phyloP scores from a whole-genome alignment of 176 grass and related monocot genomes.

The Oryza coarctata region DNA sequence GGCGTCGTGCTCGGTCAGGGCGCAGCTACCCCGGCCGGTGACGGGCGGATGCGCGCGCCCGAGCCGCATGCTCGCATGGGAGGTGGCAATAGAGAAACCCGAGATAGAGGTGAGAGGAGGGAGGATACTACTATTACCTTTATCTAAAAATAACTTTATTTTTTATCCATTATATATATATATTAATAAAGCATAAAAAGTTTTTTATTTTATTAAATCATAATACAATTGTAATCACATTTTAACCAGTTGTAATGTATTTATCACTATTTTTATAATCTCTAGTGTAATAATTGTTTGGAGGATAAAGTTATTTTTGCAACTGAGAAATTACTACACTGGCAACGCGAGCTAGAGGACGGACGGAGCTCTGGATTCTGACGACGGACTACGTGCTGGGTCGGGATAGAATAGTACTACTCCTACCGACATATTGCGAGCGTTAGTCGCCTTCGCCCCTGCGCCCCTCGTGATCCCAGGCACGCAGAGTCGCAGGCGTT shows the following conservation, averaged over 20 bases:
- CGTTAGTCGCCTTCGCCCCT: constrained; percentile 32
- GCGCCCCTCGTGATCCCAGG: constrained; percentile 76
- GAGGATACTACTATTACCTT: not conserved
- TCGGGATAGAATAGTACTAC: not conserved
- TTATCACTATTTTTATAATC: too few species aligned
- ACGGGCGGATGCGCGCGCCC: constrained; percentile 4
- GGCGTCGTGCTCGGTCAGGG: constrained; percentile 41
- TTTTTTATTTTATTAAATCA: too few species aligned
- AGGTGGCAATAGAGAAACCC: constrained; percentile 41
- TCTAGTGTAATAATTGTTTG: too few species aligned
- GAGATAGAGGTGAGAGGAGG: not conserved
- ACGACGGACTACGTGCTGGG: not conserved
- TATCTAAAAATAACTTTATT: too few species aligned
- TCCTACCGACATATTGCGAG: not conserved
- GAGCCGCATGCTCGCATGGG: constrained; percentile 39
- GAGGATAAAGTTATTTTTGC: too few species aligned
- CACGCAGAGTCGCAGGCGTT: constrained; percentile 33
- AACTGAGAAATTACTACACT: too few species aligned
- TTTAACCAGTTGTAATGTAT: too few species aligned
- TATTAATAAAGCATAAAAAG: too few species aligned
- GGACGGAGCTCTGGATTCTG: not conserved
- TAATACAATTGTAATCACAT: too few species aligned
- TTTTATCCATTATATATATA: too few species aligned
- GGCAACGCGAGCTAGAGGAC: not conserved
- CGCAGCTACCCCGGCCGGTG: constrained; percentile 39